phyloP scores from a whole-genome alignment of 2,329 filamentous ascomycete genomes.

The Microascus cirrosus region DNA sequence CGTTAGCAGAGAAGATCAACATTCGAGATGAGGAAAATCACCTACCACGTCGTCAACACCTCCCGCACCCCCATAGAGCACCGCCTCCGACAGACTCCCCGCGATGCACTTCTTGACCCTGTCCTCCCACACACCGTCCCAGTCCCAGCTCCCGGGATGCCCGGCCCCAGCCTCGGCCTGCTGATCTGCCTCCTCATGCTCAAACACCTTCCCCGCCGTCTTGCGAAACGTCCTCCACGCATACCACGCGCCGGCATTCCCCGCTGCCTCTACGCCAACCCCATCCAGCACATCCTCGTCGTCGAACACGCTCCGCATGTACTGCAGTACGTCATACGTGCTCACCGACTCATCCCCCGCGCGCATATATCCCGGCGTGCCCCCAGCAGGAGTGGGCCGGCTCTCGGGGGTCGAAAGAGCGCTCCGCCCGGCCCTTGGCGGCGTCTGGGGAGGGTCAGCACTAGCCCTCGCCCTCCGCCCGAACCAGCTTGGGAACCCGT shows the following conservation, averaged over 20 bases:
- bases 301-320: slow-evolving; percentile 74
- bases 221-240: slow-evolving; percentile 71
- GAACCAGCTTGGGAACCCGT: slow-evolving; percentile 90
- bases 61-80: slow-evolving; percentile 59
- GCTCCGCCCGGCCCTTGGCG: slow-evolving; percentile 3
- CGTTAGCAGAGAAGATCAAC: slow-evolving; percentile 2
- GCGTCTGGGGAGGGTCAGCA: slow-evolving; percentile 6
- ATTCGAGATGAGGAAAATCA: slow-evolving; percentile 5
- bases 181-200: slow-evolving; percentile 4
- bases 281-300: slow-evolving; percentile 66
- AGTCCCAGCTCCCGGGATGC: slow-evolving; percentile 83
- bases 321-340: slow-evolving; percentile 61
- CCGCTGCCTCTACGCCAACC: slow-evolving; percentile 69
- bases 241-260: slow-evolving; percentile 87
- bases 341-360: slow-evolving; percentile 33
- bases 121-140: slow-evolving; percentile 94
- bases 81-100: slow-evolving; percentile 65
- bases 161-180: slow-evolving; percentile 18
- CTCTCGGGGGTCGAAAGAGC: slow-evolving; percentile 3
- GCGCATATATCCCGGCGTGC: slow-evolving; percentile 25
- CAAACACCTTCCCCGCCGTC: slow-evolving; percentile 30
- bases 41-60: slow-evolving; percentile 62
- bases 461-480: slow-evolving; percentile 32
- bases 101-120: slow-evolving; percentile 71
- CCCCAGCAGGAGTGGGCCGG: slow-evolving; percentile 7